Evolutionary conservation across 2,329 filamentous ascomycete genomes (phyloP).

Genomic region (Lomentospora prolificans): DNA sequence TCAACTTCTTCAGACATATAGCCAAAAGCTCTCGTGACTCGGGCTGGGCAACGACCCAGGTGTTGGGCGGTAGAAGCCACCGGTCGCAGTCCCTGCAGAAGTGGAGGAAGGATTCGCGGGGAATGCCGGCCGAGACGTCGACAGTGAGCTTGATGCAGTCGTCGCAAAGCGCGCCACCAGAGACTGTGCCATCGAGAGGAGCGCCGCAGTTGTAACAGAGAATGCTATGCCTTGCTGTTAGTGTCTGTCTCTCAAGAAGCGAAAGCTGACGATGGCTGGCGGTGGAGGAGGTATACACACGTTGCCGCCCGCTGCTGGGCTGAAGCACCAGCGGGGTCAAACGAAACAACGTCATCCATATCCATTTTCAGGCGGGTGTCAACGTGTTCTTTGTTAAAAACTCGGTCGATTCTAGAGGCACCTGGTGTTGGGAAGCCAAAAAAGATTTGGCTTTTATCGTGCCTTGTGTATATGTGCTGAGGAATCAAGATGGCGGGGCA

Average conservation of each 20-base stretch:
- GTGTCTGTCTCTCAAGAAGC: conserved; percentile 8
- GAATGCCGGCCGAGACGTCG: conserved; percentile 86
- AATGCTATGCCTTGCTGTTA: conserved; percentile 45
- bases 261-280: neutral
- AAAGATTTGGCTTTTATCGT: no score
- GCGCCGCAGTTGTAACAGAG: conserved; percentile 97
- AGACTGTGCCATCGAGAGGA: conserved; percentile 82
- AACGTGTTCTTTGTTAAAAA: neutral
- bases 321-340: conserved; percentile 18
- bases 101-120: conserved; percentile 80
- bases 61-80: conserved; percentile 78
- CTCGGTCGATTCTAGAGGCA: neutral
- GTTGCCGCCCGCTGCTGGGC: conserved; percentile 26
- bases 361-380: conserved; percentile 28
- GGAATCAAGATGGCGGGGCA: neutral
- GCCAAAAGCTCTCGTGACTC: conserved; percentile 91
- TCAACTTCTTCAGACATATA: conserved; percentile 78
- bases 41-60: conserved; percentile 74
- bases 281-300: conserved; percentile 20
- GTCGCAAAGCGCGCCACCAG: conserved; percentile 82
- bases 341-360: conserved; percentile 31
- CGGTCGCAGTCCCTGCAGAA: conserved; percentile 91
- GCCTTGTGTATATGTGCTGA: neutral
- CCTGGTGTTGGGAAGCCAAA: no score
- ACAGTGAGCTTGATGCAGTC: conserved; percentile 93